A percentile compares a stretch with the other conserved stretches of the same genome.
Evolutionary conservation across 2,329 filamentous ascomycete genomes (phyloP).

Genomic region (Fusarium fracticaudum): DNA sequence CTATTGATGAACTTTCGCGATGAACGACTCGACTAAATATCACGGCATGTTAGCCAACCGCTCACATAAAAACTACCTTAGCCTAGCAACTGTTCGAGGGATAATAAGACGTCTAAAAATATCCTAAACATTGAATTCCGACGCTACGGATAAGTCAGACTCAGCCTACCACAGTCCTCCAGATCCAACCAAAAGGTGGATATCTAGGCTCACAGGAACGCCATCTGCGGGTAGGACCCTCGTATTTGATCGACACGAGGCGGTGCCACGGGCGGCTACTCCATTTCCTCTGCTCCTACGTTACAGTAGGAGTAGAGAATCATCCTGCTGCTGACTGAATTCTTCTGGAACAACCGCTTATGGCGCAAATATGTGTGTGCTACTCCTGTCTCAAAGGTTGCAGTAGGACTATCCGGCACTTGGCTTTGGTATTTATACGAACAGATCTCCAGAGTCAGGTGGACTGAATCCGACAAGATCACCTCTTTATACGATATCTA

Average conservation of each 20-base stretch:
- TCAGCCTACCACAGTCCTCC: conserved; percentile 17
- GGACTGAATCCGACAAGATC: neutral
- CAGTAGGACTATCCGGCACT: conserved; percentile 1
- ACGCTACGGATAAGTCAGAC: conserved; percentile 3
- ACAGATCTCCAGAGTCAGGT: conserved; percentile 13
- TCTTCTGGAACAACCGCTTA: conserved; percentile 17
- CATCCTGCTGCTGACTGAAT: conserved; percentile 9
- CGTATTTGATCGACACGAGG: conserved; percentile 36
- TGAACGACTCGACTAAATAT: too few relatives aligned
- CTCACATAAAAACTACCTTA: too few relatives aligned
- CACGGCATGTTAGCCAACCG: neutral
- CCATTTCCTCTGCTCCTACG: conserved; percentile 20
- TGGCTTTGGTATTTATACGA: conserved; percentile 22
- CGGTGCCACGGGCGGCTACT: conserved; percentile 24
- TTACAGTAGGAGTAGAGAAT: conserved; percentile 1
- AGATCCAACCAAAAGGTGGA: conserved; percentile 17
- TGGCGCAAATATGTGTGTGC: conserved; percentile 9
- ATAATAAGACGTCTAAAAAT: conserved; percentile 18
- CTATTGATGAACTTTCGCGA: neutral
- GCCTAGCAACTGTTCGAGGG: neutral
- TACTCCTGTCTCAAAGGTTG: neutral
- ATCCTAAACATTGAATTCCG: conserved; percentile 20
- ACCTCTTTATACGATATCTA: conserved; percentile 3
- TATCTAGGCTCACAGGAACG: conserved; percentile 20
- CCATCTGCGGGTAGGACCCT: conserved; percentile 29